phyloP scores from a whole-genome alignment of 2,329 filamentous ascomycete genomes.

The Juglanconis sp. region DNA sequence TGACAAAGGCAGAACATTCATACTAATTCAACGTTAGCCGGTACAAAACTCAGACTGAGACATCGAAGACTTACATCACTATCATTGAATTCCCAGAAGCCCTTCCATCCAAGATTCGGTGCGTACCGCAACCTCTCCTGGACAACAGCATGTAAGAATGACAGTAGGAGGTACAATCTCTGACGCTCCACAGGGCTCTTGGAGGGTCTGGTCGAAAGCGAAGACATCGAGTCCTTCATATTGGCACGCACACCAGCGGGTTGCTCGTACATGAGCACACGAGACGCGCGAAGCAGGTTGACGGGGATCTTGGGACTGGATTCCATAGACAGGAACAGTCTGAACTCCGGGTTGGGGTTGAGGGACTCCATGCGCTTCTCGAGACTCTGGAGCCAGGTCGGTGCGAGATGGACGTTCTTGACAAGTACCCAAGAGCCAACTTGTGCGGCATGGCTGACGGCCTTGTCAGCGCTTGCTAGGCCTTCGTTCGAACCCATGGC shows the following conservation, averaged over 20 bases:
- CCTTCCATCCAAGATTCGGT: conserved; percentile 92
- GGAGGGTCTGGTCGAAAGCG: conserved; percentile 69
- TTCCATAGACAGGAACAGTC: conserved; percentile 97
- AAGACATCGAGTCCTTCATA: conserved; percentile 95
- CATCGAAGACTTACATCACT: conserved; percentile 75
- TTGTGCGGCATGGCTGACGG: conserved; percentile 86
- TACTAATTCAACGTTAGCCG: conserved; percentile 56
- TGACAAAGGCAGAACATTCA: conserved; percentile 93
- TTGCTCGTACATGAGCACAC: conserved; percentile 97
- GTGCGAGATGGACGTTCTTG: conserved; percentile 97
- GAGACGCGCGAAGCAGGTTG: conserved; percentile 86
- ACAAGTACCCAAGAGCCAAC: conserved; percentile 93
- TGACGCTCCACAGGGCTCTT: conserved; percentile 89
- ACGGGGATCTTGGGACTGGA: conserved; percentile 95
- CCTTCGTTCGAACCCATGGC: conserved; percentile 99
- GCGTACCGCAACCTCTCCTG: conserved; percentile 94
- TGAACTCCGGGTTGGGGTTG: conserved; percentile 89
- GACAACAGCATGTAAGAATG: conserved; percentile 92
- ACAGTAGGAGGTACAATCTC: conserved; percentile 84
- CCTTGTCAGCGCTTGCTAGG: conserved; percentile 88
- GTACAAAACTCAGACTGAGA: neutral
- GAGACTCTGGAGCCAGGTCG: conserved; percentile 92
- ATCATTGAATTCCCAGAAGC: conserved; percentile 99
- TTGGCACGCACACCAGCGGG: conserved; percentile 94
- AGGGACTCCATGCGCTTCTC: conserved; percentile 96